phyloP scores from a whole-genome alignment of 108 stramenopile species.

The Nannochloropsis gaditana region DNA sequence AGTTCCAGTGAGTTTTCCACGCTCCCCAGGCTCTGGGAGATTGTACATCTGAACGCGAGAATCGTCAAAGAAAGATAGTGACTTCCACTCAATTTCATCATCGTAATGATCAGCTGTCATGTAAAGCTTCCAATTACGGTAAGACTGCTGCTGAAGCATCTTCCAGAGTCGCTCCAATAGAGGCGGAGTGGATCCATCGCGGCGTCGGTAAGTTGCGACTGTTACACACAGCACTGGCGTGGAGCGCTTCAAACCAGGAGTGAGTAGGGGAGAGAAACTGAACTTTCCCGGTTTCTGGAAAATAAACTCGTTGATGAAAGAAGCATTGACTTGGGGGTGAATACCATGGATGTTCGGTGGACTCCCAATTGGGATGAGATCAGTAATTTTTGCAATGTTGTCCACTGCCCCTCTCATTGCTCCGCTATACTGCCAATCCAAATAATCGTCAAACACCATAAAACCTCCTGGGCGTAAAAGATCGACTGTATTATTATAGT shows the following conservation, averaged over 20 bases:
- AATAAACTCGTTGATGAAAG: neutral
- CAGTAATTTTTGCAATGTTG: neutral
- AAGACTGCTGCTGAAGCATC: conserved; percentile 11
- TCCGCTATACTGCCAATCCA: neutral
- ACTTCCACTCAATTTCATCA: too few relatives aligned
- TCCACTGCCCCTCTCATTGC: neutral
- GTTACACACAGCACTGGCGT: neutral
- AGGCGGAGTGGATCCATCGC: neutral
- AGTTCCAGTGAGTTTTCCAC: too few relatives aligned
- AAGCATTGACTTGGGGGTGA: neutral
- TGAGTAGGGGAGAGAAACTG: conserved; percentile 11
- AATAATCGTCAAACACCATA: neutral
- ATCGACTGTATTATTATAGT: neutral
- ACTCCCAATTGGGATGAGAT: conserved; percentile 5
- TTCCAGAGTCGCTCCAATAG: neutral
- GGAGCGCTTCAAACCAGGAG: neutral
- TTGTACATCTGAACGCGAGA: too few relatives aligned
- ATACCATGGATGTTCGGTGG: neutral
- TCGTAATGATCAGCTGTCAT: neutral
- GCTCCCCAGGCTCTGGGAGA: too few relatives aligned
- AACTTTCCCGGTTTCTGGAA: conserved; percentile 12
- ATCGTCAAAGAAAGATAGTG: too few relatives aligned
- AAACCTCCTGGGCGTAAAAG: neutral
- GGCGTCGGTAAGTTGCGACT: neutral
- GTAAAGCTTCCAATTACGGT: neutral